Conservation (phyloP, 2,329 filamentous ascomycete species). For the Apiospora malaysiana region DNA sequence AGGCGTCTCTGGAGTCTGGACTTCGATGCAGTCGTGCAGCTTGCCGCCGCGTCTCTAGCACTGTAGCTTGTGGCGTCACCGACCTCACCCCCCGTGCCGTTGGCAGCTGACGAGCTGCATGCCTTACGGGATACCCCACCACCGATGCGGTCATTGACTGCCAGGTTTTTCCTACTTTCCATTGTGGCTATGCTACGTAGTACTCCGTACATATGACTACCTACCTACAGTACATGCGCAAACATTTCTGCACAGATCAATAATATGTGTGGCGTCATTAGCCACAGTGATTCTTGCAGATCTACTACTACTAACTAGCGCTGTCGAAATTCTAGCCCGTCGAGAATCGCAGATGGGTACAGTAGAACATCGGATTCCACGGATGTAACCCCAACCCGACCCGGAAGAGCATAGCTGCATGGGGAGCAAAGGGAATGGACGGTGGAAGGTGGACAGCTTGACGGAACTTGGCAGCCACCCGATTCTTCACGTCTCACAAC, state of each 20-base stretch:
- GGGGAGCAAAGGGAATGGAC: too few species aligned
- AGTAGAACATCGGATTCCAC: not conserved
- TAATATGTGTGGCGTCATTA: not conserved
- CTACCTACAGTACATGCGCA: too few species aligned
- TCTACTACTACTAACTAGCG: too few species aligned
- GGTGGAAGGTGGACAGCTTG: not conserved
- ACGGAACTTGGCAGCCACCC: not conserved
- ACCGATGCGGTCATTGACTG: slow-evolving; percentile 9
- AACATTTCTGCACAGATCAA: not conserved
- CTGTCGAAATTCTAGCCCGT: not conserved
- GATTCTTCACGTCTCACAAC: not conserved
- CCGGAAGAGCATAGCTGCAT: not conserved
- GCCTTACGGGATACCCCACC: slow-evolving; percentile 7
- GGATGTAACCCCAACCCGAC: not conserved
- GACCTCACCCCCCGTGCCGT: slow-evolving; percentile 4
- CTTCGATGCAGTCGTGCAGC: not conserved
- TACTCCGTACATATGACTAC: too few species aligned
- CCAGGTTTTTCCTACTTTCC: slow-evolving; percentile 19
- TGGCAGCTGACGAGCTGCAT: not conserved
- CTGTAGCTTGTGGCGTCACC: slow-evolving; percentile 3
- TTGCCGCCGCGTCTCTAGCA: not conserved
- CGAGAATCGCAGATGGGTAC: not conserved
- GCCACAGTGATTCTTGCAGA: not conserved
- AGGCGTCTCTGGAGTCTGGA: not conserved
- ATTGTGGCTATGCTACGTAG: not conserved